Conservation (phyloP, 2,329 filamentous ascomycete genomes). For the Fusarium abutilonis region DNA sequence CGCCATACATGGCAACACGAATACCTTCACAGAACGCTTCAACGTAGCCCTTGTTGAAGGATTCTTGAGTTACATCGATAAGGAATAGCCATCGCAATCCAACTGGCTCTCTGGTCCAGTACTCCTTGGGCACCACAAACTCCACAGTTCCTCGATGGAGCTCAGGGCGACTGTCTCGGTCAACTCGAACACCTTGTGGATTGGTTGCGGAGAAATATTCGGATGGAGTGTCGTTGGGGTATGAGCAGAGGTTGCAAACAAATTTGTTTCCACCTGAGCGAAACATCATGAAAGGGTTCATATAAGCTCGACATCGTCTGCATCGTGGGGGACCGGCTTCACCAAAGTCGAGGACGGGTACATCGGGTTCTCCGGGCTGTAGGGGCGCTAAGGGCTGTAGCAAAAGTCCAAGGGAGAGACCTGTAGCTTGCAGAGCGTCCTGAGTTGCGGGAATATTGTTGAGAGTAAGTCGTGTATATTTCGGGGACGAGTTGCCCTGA, state of each 20-base stretch:
- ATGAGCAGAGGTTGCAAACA: constrained; percentile 97
- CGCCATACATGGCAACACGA: constrained; percentile 82
- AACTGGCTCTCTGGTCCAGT: constrained; percentile 95
- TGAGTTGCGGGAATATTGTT: constrained; percentile 89
- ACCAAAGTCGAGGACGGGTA: constrained; percentile 95
- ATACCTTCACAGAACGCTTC: constrained; percentile 93
- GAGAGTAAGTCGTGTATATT: constrained; percentile 88
- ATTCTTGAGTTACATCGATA: constrained; percentile 92
- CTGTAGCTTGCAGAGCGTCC: constrained; percentile 82
- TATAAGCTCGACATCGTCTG: constrained; percentile 91
- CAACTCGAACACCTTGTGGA: constrained; percentile 84
- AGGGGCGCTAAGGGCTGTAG: constrained; percentile 87
- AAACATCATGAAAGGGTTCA: constrained; percentile 99
- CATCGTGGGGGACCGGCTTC: constrained; percentile 90
- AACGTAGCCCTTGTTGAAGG: constrained; percentile 88
- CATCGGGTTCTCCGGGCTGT: constrained; percentile 83
- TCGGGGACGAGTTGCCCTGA: constrained; percentile 95
- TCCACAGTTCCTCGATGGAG: constrained; percentile 92
- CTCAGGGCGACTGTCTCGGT: constrained; percentile 89
- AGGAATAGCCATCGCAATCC: constrained; percentile 89
- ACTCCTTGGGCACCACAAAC: constrained; percentile 96
- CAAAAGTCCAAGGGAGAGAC: constrained; percentile 85
- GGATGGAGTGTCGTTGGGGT: constrained; percentile 90
- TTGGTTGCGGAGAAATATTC: constrained; percentile 96
- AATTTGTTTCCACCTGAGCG: constrained; percentile 93